A percentile compares a stretch with the other conserved stretches of the same genome.
Conservation (phyloP, 768 basidiomycete species). For the Rubroboletus pulcherrimus region DNA sequence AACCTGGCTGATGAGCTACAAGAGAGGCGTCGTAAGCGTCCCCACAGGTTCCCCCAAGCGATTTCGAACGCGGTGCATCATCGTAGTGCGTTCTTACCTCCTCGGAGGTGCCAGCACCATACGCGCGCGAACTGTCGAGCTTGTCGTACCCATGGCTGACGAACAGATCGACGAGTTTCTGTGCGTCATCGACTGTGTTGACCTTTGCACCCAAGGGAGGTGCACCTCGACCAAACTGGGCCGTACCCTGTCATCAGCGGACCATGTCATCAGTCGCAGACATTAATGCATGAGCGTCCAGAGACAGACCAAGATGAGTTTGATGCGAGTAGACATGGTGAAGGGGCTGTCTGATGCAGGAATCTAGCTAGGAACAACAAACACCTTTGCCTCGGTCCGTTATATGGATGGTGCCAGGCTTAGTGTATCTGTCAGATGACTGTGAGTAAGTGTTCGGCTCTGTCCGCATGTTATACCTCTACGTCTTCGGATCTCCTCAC, state of each 20-base stretch:
- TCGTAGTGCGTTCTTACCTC: neutral
- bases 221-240: slow-evolving; percentile 12
- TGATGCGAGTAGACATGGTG: slow-evolving; percentile 4
- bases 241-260: slow-evolving; percentile 9
- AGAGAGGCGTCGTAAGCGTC: neutral
- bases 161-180: slow-evolving; percentile 20
- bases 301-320: slow-evolving; percentile 5
- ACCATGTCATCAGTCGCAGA: neutral
- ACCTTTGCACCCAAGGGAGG: slow-evolving; percentile 7
- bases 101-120: slow-evolving; percentile 17
- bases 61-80: neutral
- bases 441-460: neutral
- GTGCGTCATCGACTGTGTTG: slow-evolving; percentile 11
- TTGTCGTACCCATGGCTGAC: no score
- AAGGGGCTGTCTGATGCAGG: neutral
- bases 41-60: no score
- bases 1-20: slow-evolving; percentile 13
- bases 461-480: neutral
- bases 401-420: neutral
- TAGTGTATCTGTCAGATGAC: neutral
- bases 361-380: neutral
- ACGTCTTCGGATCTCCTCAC: no score
- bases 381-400: neutral
- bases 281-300: neutral
- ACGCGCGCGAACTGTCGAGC: slow-evolving; percentile 9